phyloP scores from a whole-genome alignment of 2,329 filamentous ascomycete genomes.

The Metarhizium brunneum region DNA sequence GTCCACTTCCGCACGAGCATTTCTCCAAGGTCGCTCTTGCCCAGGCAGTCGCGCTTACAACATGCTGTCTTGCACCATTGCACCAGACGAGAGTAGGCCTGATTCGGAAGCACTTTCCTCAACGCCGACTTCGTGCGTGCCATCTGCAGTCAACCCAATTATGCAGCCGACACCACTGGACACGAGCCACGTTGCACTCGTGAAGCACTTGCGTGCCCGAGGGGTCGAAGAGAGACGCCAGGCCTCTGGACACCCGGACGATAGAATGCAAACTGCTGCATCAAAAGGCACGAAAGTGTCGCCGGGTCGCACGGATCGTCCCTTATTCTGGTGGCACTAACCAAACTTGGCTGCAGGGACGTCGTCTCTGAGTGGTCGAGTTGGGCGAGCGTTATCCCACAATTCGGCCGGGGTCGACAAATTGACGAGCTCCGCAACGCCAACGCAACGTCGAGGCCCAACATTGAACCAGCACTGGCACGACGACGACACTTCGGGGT shows the following conservation, averaged over 20 bases:
- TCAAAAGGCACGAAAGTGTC: slow-evolving; percentile 2
- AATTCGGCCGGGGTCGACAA: slow-evolving; percentile 1
- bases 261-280: slow-evolving; percentile 15
- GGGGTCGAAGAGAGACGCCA: too few species aligned
- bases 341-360: neutral
- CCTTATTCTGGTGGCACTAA: slow-evolving; percentile 2
- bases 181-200: slow-evolving; percentile 26
- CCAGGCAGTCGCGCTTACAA: neutral
- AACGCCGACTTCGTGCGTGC: neutral
- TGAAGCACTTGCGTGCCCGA: neutral
- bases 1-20: neutral
- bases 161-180: slow-evolving; percentile 6
- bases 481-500: slow-evolving; percentile 1
- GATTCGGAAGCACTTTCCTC: neutral
- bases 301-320: slow-evolving; percentile 9
- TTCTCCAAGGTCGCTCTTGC: neutral
- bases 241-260: slow-evolving; percentile 7
- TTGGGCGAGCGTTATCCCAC: neutral
- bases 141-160: too few species aligned
- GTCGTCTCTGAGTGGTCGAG: neutral
- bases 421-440: slow-evolving; percentile 1
- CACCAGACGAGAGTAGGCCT: too few species aligned
- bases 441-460: slow-evolving; percentile 10
- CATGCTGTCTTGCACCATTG: too few species aligned
- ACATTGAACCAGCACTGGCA: slow-evolving; percentile 1